phyloP scores from a whole-genome alignment of 805 yeast species.

The Ogataea philodendri region DNA sequence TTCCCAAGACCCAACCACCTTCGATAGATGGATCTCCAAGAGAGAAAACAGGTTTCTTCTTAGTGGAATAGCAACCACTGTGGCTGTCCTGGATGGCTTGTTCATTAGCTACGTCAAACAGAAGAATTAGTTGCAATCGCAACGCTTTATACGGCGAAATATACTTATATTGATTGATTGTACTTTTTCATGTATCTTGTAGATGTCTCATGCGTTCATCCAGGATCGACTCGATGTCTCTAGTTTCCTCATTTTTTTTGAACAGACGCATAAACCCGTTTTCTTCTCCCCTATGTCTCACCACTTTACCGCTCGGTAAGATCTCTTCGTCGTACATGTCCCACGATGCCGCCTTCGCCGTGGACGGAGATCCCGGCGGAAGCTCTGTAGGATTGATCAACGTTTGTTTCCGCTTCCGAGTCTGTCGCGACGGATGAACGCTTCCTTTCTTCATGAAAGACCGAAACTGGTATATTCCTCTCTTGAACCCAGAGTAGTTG shows the following conservation, averaged over 20 bases:
- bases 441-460: slow-evolving; percentile 38
- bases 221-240: slow-evolving; percentile 51
- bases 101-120: slow-evolving; percentile 19
- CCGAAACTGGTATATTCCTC: slow-evolving; percentile 24
- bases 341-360: slow-evolving; percentile 33
- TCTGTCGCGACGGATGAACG: slow-evolving; percentile 28
- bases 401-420: slow-evolving; percentile 51
- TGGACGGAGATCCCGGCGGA: slow-evolving; percentile 47
- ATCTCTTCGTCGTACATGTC: slow-evolving; percentile 51
- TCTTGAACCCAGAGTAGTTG: slow-evolving; percentile 18
- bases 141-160: slow-evolving; percentile 5
- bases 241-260: slow-evolving; percentile 43
- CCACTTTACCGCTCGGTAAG: slow-evolving; percentile 71
- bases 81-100: slow-evolving; percentile 20
- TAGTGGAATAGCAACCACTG: slow-evolving; percentile 16
- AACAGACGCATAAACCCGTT: slow-evolving; percentile 34
- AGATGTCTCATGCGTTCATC: slow-evolving; percentile 35
- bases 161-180: slow-evolving; percentile 7
- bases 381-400: slow-evolving; percentile 45
- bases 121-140: slow-evolving; percentile 10
- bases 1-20: slow-evolving; percentile 18
- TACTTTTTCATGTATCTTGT: slow-evolving; percentile 8
- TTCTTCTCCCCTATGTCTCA: slow-evolving; percentile 38
- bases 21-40: slow-evolving; percentile 13
- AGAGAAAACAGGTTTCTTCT: slow-evolving; percentile 11